Evolutionary conservation across 352 stramenopile genomes (phyloP).

Genomic region (Globisporangium solare): DNA sequence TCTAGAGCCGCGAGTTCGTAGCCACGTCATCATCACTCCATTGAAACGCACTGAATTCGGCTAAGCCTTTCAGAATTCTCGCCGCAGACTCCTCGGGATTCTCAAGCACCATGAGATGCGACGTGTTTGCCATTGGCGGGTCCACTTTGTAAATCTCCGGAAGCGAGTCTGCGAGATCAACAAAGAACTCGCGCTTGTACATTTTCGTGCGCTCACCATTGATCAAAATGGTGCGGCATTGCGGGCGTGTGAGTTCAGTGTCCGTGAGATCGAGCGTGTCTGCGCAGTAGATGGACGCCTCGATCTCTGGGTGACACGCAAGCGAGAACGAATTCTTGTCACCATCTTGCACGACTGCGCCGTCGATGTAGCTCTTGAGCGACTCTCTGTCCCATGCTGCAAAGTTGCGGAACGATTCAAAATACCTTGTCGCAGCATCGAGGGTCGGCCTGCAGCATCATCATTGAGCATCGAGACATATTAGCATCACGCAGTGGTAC

Average conservation of each 20-base stretch:
- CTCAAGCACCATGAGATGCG: constrained; percentile 33
- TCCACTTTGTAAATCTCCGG: constrained; percentile 25
- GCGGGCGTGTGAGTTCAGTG: constrained; percentile 12
- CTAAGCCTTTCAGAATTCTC: constrained; percentile 20
- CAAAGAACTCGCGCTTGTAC: constrained; percentile 18
- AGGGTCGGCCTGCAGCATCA: constrained; percentile 18
- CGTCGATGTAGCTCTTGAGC: constrained; percentile 29
- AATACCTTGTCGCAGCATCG: constrained; percentile 21
- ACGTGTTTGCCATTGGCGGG: constrained; percentile 19
- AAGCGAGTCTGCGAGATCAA: constrained; percentile 16
- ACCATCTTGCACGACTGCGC: constrained; percentile 16
- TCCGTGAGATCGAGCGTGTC: constrained; percentile 12
- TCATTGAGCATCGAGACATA: not conserved
- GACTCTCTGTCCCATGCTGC: constrained; percentile 31
- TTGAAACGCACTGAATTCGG: constrained; percentile 13
- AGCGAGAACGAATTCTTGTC: constrained; percentile 14
- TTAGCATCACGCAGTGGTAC: not conserved
- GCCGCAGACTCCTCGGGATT: constrained; percentile 22
- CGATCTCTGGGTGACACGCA: constrained; percentile 32
- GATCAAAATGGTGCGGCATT: constrained; percentile 22
- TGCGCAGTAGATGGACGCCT: constrained; percentile 31
- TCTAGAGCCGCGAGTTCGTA: no score
- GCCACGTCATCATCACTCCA: constrained; percentile 7
- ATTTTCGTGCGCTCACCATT: constrained; percentile 26
- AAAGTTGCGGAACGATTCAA: constrained; percentile 35